phyloP scores from a whole-genome alignment of 1,284 basidiomycete genomes.

The Xerocomus amazonicus region DNA sequence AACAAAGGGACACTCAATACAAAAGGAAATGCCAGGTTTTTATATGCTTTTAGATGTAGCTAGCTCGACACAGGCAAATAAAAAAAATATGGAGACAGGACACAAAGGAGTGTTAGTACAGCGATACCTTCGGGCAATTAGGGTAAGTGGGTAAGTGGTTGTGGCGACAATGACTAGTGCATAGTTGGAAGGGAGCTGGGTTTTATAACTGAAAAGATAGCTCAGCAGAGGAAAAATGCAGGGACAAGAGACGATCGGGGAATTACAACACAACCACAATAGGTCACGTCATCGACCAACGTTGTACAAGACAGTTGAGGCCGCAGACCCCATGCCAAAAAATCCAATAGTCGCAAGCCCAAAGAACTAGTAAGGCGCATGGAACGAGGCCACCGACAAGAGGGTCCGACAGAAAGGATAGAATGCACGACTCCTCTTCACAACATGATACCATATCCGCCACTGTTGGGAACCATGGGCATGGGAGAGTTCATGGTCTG shows the following conservation, averaged over 20 bases:
- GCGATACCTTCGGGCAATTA: slow-evolving; percentile 19
- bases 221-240: not conserved
- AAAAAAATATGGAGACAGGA: not conserved
- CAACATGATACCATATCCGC: slow-evolving; percentile 42
- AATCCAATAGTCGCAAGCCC: slow-evolving; percentile 11
- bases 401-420: not conserved
- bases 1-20: not conserved
- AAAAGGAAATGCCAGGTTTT: slow-evolving; percentile 15
- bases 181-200: not conserved
- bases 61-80: slow-evolving; percentile 12
- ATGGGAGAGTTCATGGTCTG: slow-evolving; percentile 34
- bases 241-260: slow-evolving; percentile 4
- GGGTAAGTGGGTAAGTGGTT: slow-evolving; percentile 8
- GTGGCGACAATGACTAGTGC: slow-evolving; percentile 1
- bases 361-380: slow-evolving; percentile 12
- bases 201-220: slow-evolving; percentile 10
- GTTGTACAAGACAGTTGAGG: slow-evolving; percentile 8
- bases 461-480: slow-evolving; percentile 34
- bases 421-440: slow-evolving; percentile 25
- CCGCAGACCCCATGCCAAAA: slow-evolving; percentile 8
- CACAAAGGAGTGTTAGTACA: slow-evolving; percentile 30
- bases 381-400: not conserved
- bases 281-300: slow-evolving; percentile 13
- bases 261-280: slow-evolving; percentile 14
- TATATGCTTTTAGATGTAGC: slow-evolving; percentile 10